A percentile compares a stretch with the other conserved stretches of the same genome.
Evolutionary conservation across 2,329 filamentous ascomycete species (phyloP).

Genomic region (Venturia nashicola): DNA sequence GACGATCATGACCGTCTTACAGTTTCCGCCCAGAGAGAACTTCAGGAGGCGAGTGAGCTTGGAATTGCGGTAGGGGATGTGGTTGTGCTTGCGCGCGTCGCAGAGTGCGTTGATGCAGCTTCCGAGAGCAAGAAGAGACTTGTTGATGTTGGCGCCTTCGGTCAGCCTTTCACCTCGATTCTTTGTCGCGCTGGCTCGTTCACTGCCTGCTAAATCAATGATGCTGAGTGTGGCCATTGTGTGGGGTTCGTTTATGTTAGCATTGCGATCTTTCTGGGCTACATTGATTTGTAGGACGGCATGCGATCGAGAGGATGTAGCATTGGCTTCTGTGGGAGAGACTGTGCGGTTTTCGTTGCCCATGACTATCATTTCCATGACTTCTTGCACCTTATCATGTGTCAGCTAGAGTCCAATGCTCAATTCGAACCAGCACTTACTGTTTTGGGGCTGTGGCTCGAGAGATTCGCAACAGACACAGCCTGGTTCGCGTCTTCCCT

Average conservation of each 20-base stretch:
- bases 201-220: constrained; percentile 92
- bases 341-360: constrained; percentile 93
- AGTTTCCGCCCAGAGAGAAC: constrained; percentile 94
- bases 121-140: constrained; percentile 84
- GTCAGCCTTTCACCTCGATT: constrained; percentile 83
- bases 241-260: constrained; percentile 82
- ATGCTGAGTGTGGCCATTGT: constrained; percentile 98
- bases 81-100: constrained; percentile 79
- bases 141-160: constrained; percentile 98
- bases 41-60: constrained; percentile 92
- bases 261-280: constrained; percentile 86
- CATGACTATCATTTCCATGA: constrained; percentile 98
- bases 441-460: constrained; percentile 79
- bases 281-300: constrained; percentile 96
- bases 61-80: constrained; percentile 95
- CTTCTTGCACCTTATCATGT: constrained; percentile 49
- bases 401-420: constrained; percentile 15
- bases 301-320: constrained; percentile 92
- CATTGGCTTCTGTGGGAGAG: constrained; percentile 93
- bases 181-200: constrained; percentile 91
- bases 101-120: constrained; percentile 98
- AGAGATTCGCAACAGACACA: constrained; percentile 81
- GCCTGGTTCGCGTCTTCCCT: constrained; percentile 89
- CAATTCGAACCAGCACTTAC: constrained; percentile 35
- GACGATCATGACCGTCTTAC: constrained; percentile 99